Evolutionary conservation across 1,284 basidiomycete species (phyloP), one percentile per base, ranked within the genome.

Genomic region (Heterobasidion irregulare): DNA sequence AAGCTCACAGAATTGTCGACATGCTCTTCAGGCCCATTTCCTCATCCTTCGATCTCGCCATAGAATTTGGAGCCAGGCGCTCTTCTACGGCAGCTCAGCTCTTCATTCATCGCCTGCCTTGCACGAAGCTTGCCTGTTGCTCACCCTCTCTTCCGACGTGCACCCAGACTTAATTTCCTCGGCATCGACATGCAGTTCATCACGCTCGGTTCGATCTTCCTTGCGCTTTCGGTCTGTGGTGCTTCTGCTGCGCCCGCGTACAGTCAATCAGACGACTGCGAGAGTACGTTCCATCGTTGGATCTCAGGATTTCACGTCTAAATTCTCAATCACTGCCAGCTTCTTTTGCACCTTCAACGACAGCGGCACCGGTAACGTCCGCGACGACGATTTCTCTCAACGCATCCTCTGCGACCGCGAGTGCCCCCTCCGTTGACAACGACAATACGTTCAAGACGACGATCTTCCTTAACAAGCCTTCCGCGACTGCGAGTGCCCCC

Each of bases 1-100:
- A 49, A 50, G 18, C 16, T 47, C 36, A 32, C 35, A 15, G 15
- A 8, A 8, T 12, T 15, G 19, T 41, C n/a, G 19, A 33, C 47
- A 54, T 49, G 53, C 12, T 33, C 26, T 35, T 16, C 35, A 54
- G 47, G 12, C 35, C 15, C 38, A 12, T 43, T 44, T 41, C 33
- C 41, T 44, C 15, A 38, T 36, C 41, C 53, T 34, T n/a, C 10
- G n/a, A 46, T 32, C 45, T 54, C 16, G 38, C 16, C 34, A 32
- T 18, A n/a, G n/a, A n/a, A 41, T 12, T 15, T 35, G n/a, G 53
- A 54, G 47, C 53, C 53, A 43, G 53, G 53, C 32, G 53, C 53
- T 54, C 53, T 32, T 32, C 32, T 41, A 41, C 12, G n/a, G 4
- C 38, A 41, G n/a, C 12, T n/a, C 10, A 41, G 10, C 10, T 41